Conservation (phyloP, 805 yeast genomes). For the Saitoella complicata region DNA sequence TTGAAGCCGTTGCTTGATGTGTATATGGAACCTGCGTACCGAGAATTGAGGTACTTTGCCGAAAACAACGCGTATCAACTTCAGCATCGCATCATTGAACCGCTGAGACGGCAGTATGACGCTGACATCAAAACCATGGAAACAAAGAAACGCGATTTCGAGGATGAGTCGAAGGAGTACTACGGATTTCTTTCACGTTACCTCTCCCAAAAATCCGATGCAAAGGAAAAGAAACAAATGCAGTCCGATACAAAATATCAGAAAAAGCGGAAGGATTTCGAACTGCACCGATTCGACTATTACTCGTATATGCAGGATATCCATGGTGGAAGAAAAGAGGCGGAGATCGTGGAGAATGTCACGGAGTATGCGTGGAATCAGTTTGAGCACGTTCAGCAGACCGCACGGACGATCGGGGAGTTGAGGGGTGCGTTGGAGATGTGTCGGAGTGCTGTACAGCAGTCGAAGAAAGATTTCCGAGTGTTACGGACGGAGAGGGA, state of each 20-base stretch:
- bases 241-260: constrained; percentile 26
- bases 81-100: constrained; percentile 22
- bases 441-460: neutral
- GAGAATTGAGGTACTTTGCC: constrained; percentile 8
- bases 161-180: constrained; percentile 28
- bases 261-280: constrained; percentile 25
- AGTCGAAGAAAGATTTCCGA: constrained; percentile 22
- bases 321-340: constrained; percentile 28
- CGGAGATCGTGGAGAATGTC: constrained; percentile 22
- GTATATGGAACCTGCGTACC: constrained; percentile 17
- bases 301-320: constrained; percentile 25
- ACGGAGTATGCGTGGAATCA: constrained; percentile 18
- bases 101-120: constrained; percentile 25
- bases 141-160: constrained; percentile 26
- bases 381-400: neutral
- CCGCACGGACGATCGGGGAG: neutral
- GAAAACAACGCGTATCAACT: constrained; percentile 18
- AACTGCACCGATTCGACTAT: constrained; percentile 28
- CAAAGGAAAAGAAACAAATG: constrained; percentile 17
- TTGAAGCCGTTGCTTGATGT: constrained; percentile 19
- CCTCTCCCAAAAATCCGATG: constrained; percentile 22
- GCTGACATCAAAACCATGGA: constrained; percentile 27
- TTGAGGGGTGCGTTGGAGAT: neutral
- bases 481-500: constrained; percentile 23
- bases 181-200: constrained; percentile 30